phyloP scores from a whole-genome alignment of 495 filamentous ascomycete species.

The Hyaloscypha variabilis region DNA sequence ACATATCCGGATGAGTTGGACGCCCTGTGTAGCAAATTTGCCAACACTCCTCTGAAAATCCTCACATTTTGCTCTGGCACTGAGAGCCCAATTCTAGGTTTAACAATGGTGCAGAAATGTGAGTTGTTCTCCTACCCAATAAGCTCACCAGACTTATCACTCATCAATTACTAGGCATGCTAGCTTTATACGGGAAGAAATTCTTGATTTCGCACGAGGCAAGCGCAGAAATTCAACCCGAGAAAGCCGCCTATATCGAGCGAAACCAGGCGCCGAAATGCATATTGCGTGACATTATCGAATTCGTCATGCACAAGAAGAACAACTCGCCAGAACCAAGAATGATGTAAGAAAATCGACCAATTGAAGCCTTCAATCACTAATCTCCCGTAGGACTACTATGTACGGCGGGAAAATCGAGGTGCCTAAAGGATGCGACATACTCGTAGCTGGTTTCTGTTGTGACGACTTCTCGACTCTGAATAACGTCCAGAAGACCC shows the following conservation, averaged over 20 bases:
- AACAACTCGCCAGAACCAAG: background rate
- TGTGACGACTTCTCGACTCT: conserved; percentile 75
- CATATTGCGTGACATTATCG: conserved; percentile 71
- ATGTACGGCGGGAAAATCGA: conserved; percentile 63
- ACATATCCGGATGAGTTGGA: background rate
- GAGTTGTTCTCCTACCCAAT: no score
- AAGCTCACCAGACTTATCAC: no score
- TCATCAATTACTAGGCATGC: no score
- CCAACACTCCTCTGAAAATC: conserved; percentile 53
- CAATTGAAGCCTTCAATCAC: no score
- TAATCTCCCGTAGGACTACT: conserved; percentile 60
- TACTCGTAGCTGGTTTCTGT: conserved; percentile 75
- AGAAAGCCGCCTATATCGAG: conserved; percentile 81
- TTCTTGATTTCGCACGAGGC: conserved; percentile 67
- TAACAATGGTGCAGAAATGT: conserved; percentile 42
- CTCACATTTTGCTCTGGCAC: conserved; percentile 86
- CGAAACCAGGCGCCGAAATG: conserved; percentile 66
- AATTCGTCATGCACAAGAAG: conserved; percentile 44
- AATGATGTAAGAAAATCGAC: no score
- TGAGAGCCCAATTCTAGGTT: conserved; percentile 72
- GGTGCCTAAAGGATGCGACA: conserved; percentile 64
- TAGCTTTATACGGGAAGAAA: no score
- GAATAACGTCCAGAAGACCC: conserved; percentile 47
- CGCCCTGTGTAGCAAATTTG: conserved; percentile 4
- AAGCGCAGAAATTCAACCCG: conserved; percentile 77